phyloP scores from a whole-genome alignment of 2,329 filamentous ascomycete genomes.

The Clonostachys chloroleuca region DNA sequence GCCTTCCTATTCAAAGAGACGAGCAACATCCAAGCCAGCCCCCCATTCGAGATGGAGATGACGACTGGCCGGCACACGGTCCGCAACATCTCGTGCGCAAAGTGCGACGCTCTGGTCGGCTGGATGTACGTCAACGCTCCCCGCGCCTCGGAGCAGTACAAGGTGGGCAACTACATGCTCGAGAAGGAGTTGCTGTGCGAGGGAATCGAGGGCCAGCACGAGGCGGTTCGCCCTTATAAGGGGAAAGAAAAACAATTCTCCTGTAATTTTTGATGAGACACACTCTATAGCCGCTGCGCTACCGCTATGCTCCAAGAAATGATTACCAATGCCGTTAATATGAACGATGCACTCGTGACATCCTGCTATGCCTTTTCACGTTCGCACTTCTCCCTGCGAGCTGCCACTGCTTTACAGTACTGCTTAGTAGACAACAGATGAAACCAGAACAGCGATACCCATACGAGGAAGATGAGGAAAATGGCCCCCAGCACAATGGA shows the following conservation, averaged over 20 bases:
- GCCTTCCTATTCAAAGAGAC: slow-evolving; percentile 94
- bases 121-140: slow-evolving; percentile 99
- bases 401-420: too few species aligned
- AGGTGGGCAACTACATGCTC: slow-evolving; percentile 97
- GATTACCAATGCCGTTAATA: too few species aligned
- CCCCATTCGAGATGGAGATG: slow-evolving; percentile 92
- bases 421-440: too few species aligned
- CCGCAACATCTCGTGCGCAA: slow-evolving; percentile 84
- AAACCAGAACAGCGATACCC: slow-evolving; percentile 5
- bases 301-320: too few species aligned
- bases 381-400: too few species aligned
- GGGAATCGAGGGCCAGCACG: too few species aligned
- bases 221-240: too few species aligned
- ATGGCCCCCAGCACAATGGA: slow-evolving; percentile 16
- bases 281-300: too few species aligned
- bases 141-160: slow-evolving; percentile 91
- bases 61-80: slow-evolving; percentile 94
- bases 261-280: too few species aligned
- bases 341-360: too few species aligned
- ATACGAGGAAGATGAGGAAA: slow-evolving; percentile 6
- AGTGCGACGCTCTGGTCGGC: slow-evolving; percentile 89
- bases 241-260: too few species aligned
- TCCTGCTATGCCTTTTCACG: too few species aligned
- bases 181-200: slow-evolving; percentile 86
- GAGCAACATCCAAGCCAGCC: slow-evolving; percentile 81